phyloP scores from a whole-genome alignment of 2,329 filamentous ascomycete genomes.

The Aspergillus luchuensis region DNA sequence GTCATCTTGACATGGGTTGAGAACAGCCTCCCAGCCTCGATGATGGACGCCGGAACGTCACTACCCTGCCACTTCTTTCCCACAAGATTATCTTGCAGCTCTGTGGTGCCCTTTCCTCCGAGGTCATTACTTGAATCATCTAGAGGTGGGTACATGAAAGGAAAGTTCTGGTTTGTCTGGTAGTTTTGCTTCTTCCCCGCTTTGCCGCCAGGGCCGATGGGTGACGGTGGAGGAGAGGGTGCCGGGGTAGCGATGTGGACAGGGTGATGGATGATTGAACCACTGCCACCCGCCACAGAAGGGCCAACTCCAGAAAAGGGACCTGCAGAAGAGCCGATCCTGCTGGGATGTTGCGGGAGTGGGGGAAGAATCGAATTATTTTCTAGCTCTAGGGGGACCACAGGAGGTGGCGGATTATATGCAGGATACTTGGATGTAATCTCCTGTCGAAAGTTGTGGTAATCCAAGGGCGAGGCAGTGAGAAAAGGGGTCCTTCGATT shows the following conservation, averaged over 20 bases:
- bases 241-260: constrained; percentile 99
- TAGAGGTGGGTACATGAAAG: constrained; percentile 92
- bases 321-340: constrained; percentile 62
- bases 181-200: constrained; percentile 99
- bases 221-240: constrained; percentile 91
- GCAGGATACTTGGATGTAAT: constrained; percentile 97
- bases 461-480: constrained; percentile 90
- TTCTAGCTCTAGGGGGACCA: constrained; percentile 83
- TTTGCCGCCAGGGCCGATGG: constrained; percentile 79
- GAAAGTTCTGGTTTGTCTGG: constrained; percentile 98
- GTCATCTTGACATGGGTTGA: constrained; percentile 88
- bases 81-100: constrained; percentile 76
- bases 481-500: constrained; percentile 73
- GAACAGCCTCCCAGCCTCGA: constrained; percentile 92
- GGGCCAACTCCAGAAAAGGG: constrained; percentile 60
- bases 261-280: constrained; percentile 88
- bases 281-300: constrained; percentile 46
- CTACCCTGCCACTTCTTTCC: constrained; percentile 90
- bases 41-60: constrained; percentile 86
- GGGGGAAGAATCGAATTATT: constrained; percentile 89
- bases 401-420: constrained; percentile 82
- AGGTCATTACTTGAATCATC: constrained; percentile 86
- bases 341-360: constrained; percentile 71
- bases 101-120: constrained; percentile 83
- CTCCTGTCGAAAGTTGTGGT: constrained; percentile 94